Conservation (phyloP, 805 yeast species). For the Starmerella davenportii region DNA sequence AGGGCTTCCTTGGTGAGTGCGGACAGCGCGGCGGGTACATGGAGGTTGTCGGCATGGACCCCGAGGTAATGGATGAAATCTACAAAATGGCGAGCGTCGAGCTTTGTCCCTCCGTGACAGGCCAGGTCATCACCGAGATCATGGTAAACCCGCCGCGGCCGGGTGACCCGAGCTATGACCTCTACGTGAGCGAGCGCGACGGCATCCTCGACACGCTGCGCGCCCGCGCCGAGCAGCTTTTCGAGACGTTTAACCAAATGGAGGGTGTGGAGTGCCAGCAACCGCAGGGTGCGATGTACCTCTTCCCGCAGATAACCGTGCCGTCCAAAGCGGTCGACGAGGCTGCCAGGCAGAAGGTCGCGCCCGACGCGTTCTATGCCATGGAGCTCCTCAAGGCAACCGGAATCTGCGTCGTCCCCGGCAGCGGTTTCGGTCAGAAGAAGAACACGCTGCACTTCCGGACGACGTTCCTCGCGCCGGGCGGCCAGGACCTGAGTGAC, state of each 20-base stretch:
- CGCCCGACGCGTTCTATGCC: constrained; percentile 84
- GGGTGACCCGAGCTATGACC: constrained; percentile 59
- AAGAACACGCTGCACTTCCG: constrained; percentile 81
- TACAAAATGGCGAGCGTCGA: constrained; percentile 80
- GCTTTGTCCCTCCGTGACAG: constrained; percentile 84
- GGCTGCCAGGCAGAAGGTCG: constrained; percentile 38
- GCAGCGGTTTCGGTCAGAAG: constrained; percentile 89
- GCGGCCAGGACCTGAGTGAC: constrained; percentile 70
- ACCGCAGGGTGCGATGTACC: constrained; percentile 96
- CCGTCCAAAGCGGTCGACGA: constrained; percentile 43
- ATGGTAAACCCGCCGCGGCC: constrained; percentile 80
- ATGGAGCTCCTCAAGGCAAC: constrained; percentile 63
- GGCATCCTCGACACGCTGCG: constrained; percentile 45
- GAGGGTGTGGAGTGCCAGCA: constrained; percentile 70
- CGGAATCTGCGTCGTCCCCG: constrained; percentile 96
- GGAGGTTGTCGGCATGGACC: constrained; percentile 72
- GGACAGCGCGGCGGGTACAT: constrained; percentile 99
- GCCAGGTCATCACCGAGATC: constrained; percentile 81
- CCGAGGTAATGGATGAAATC: constrained; percentile 50
- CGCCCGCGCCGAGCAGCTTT: constrained; percentile 45
- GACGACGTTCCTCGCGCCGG: constrained; percentile 89
- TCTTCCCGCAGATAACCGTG: constrained; percentile 64
- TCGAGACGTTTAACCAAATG: constrained; percentile 54
- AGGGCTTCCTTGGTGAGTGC: constrained; percentile 96
- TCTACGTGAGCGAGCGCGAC: constrained; percentile 43